These are phyloP conservation scores for Xylaria sp. DNA, from an alignment of 2,329 filamentous ascomycete genomes.

Conservation along the genomic window DNA sequence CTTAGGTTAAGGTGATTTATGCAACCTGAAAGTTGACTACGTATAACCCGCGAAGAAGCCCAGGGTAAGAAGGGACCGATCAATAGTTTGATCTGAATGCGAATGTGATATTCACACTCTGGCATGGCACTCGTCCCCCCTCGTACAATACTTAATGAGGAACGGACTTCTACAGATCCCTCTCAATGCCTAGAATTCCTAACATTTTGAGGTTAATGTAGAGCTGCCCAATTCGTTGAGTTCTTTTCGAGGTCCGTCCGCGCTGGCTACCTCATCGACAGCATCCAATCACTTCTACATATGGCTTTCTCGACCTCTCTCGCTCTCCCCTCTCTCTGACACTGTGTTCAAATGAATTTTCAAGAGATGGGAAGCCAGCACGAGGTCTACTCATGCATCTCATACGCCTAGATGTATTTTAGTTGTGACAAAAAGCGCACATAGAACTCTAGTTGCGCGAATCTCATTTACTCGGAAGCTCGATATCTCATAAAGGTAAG, in stretches of 20 bases:
- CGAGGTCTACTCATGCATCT: background rate
- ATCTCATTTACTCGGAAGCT: background rate
- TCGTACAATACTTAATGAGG: background rate
- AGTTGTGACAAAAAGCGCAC: background rate
- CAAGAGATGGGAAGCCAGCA: background rate
- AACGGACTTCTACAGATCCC: background rate
- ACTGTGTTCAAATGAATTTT: background rate
- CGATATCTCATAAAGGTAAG: background rate
- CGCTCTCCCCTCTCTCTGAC: no score
- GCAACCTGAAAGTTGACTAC: background rate
- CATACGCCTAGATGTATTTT: no score
- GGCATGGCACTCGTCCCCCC: background rate
- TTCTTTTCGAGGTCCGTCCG: background rate
- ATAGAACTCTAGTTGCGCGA: background rate
- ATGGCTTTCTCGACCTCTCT: background rate
- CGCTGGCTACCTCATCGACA: background rate
- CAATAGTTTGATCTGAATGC: background rate
- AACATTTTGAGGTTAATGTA: background rate
- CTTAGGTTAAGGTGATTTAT: background rate
- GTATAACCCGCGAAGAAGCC: background rate
- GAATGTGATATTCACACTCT: background rate
- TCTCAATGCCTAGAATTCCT: background rate
- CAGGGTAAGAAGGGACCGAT: background rate
- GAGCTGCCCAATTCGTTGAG: background rate
- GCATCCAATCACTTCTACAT: background rate